Percentiles rank a stretch among this genome's conserved stretches.
Evolutionary conservation across 148 eudicot species (phyloP).

Genomic region (Vaccinium corymbosum): DNA sequence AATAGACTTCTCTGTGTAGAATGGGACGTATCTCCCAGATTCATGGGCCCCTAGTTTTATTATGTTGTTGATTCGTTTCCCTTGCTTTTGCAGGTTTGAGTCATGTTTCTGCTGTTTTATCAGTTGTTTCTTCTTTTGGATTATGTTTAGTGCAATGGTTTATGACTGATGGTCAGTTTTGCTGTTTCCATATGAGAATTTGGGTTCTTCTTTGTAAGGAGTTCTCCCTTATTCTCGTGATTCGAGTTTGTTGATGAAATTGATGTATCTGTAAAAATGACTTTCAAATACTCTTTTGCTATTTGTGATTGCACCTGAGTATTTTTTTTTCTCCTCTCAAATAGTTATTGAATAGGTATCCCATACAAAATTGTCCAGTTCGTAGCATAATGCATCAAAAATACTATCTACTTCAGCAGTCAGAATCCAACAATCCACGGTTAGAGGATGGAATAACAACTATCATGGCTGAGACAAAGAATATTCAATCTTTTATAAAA

Average conservation of each 20-base stretch:
- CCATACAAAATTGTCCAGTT: not conserved
- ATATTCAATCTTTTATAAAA: too few relatives aligned
- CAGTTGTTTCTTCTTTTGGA: not conserved
- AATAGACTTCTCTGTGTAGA: not conserved
- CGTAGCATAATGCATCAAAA: not conserved
- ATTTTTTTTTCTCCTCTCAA: not conserved
- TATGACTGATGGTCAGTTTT: not conserved
- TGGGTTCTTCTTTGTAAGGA: not conserved
- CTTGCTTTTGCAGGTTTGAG: not conserved
- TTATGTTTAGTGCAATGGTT: not conserved
- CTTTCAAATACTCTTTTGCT: not conserved
- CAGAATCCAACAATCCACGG: too few relatives aligned
- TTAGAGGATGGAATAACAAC: too few relatives aligned
- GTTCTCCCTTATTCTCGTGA: not conserved
- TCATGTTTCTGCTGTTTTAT: not conserved
- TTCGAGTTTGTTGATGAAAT: not conserved
- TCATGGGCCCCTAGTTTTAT: not conserved
- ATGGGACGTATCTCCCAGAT: not conserved
- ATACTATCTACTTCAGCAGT: too few relatives aligned
- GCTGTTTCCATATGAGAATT: not conserved
- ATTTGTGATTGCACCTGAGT: not conserved
- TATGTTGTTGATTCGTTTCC: not conserved
- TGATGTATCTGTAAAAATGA: not conserved
- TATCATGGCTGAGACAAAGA: too few relatives aligned
- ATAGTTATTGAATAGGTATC: not conserved